These are phyloP conservation scores for Mortierella sp. DNA, from an alignment of 371 early-diverging fungal species.

Conservation along the genomic window DNA sequence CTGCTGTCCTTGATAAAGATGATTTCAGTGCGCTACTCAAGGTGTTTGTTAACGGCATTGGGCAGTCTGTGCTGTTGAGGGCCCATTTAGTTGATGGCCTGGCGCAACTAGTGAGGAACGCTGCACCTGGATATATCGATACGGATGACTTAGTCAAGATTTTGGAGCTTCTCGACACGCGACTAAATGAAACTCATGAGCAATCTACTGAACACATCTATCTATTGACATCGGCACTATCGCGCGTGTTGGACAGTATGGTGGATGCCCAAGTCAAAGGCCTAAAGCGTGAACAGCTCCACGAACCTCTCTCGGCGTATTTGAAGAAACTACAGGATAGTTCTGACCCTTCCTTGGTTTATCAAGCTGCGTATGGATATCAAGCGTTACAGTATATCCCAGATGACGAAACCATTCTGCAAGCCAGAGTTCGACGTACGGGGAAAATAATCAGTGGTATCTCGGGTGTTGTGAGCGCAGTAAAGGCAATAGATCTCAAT, in stretches of 20 bases:
- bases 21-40: too few species aligned
- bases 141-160: slow-evolving; percentile 17
- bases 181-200: slow-evolving; percentile 13
- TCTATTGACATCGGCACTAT: not conserved
- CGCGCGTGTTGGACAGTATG: slow-evolving; percentile 21
- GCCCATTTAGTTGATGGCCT: not conserved
- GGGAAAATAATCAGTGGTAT: not conserved
- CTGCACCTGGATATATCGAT: not conserved
- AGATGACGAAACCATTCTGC: too few species aligned
- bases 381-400: slow-evolving; percentile 6
- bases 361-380: slow-evolving; percentile 20
- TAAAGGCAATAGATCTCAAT: slow-evolving; percentile 13
- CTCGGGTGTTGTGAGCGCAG: not conserved
- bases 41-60: too few species aligned
- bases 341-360: slow-evolving; percentile 9
- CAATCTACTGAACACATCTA: slow-evolving; percentile 4
- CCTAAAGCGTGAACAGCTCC: slow-evolving; percentile 11
- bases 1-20: not conserved
- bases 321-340: slow-evolving; percentile 7
- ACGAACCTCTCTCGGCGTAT: slow-evolving; percentile 2
- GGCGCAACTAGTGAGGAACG: slow-evolving; percentile 1
- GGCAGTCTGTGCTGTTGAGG: too few species aligned
- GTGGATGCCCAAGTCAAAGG: slow-evolving; percentile 10
- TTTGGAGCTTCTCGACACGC: not conserved
- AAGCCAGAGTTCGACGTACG: too few species aligned